A percentile compares a stretch with the other conserved stretches of the same genome.
These are phyloP conservation scores for Suillus placidus DNA, from an alignment of 768 basidiomycete species.

Conservation along the genomic window DNA sequence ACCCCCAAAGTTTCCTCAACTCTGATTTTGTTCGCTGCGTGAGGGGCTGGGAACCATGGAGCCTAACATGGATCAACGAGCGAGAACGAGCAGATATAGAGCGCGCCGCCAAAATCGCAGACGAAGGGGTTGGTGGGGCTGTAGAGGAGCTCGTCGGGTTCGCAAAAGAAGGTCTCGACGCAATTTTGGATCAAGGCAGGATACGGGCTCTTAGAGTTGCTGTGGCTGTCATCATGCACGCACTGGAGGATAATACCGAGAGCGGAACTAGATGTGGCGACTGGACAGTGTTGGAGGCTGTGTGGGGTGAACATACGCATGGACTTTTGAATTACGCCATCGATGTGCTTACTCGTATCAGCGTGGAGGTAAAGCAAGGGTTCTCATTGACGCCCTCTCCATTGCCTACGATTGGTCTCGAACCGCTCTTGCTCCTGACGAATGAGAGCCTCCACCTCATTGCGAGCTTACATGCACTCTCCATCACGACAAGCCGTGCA, in stretches of 20 bases:
- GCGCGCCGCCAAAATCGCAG: conserved; percentile 65
- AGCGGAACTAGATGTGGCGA: conserved; percentile 39
- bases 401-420: conserved; percentile 43
- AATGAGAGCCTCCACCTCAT: conserved; percentile 59
- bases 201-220: conserved; percentile 67
- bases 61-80: conserved; percentile 62
- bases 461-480: conserved; percentile 45
- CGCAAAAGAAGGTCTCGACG: conserved; percentile 39
- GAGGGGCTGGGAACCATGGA: conserved; percentile 60
- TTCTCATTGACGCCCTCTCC: conserved; percentile 47
- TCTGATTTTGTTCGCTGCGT: conserved; percentile 62
- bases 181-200: conserved; percentile 47
- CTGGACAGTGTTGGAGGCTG: conserved; percentile 53
- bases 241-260: conserved; percentile 50
- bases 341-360: conserved; percentile 50
- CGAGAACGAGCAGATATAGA: conserved; percentile 60
- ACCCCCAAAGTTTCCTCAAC: conserved; percentile 62
- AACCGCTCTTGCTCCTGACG: conserved; percentile 56
- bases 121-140: conserved; percentile 65
- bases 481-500: conserved; percentile 54
- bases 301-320: conserved; percentile 63
- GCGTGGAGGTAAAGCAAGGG: conserved; percentile 54
- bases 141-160: conserved; percentile 55
- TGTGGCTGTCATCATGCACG: conserved; percentile 55
- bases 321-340: conserved; percentile 61